Base-by-base conservation (phyloP, 768 basidiomycete genomes). In the Pisolithus sp. region DNA sequence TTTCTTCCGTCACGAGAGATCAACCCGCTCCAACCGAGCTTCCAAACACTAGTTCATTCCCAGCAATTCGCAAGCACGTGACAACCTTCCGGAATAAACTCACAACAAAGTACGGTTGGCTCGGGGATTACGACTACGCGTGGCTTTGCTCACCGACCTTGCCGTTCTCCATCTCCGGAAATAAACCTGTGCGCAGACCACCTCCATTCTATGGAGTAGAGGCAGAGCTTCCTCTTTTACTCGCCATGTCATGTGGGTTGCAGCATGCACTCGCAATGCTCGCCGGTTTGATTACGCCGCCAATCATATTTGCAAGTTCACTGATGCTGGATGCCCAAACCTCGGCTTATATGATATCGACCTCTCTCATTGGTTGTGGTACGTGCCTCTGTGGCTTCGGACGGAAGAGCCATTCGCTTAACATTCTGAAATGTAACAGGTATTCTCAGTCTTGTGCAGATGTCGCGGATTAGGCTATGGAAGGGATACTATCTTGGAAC, bases 231-330 rank as follows among this genome's bases (percentile, higher is more conserved):
- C 90, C 89, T 2, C 74, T 90, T 28, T 57, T 84, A 4, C 76
- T 92, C 17, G 86, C 88, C 1, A 79, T 90, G 30, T 74, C 85
- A 1, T 81, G 80, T 55, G 89, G 90, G 0, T 70, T 86, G 15
- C 85, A 86, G 59, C 87, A 89, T 61, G 78, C 85, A 2, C 78
- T 90, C 9, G 87, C 86, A 2, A 91, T 91, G 89, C 76, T 89
- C 15, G 87, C 86, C 2, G 88, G 86, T 2, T 72, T 89, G 40
- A 89, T 91, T 59, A 87, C 86, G 0, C 90, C 89, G 0, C 89
- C 90, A 1, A 90, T 90, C 59, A 86, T 89, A 53, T 83, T 91
- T 58, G 80, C 86, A 1, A 79, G 76, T 48, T 64, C 80, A 4
- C 68, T 91, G 36, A 80, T 69, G 52, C 68, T 90, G 18, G 81